Percentiles rank a stretch among this genome's conserved stretches.
phyloP scores from a whole-genome alignment of 2,329 filamentous ascomycete genomes.

The Cladophialophora yegresii region DNA sequence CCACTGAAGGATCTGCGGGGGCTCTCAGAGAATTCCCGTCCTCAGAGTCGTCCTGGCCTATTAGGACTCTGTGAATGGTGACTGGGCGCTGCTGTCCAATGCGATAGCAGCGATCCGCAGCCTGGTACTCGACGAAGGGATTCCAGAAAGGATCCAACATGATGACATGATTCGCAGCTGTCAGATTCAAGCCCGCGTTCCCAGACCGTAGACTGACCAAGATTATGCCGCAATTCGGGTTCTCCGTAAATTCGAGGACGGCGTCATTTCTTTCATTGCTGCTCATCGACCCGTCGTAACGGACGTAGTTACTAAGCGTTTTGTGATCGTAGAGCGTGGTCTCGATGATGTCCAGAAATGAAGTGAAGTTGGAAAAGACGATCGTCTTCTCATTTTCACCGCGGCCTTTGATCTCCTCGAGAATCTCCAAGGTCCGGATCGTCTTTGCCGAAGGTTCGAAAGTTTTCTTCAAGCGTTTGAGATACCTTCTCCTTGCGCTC shows the following conservation, averaged over 20 bases:
- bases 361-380: constrained; percentile 80
- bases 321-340: constrained; percentile 58
- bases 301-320: constrained; percentile 59
- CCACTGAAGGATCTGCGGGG: background rate
- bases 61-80: constrained; percentile 75
- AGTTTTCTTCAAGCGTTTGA: constrained; percentile 65
- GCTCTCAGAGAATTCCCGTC: background rate
- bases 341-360: constrained; percentile 74
- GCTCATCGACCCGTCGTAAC: constrained; percentile 77
- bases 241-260: constrained; percentile 67
- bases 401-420: constrained; percentile 54
- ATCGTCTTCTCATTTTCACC: constrained; percentile 71
- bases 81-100: constrained; percentile 78
- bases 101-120: constrained; percentile 83
- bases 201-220: constrained; percentile 78
- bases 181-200: constrained; percentile 83
- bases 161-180: constrained; percentile 79
- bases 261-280: constrained; percentile 66
- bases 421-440: constrained; percentile 66
- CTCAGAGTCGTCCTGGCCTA: constrained; percentile 51
- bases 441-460: constrained; percentile 78
- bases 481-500: constrained; percentile 67
- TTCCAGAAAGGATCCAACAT: constrained; percentile 96
- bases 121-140: constrained; percentile 78
- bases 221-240: constrained; percentile 65